Percentiles rank a stretch among this genome's conserved stretches.
These are phyloP conservation scores for Xylariales sp. DNA, from an alignment of 2,329 filamentous ascomycete genomes.

Conservation along the genomic window DNA sequence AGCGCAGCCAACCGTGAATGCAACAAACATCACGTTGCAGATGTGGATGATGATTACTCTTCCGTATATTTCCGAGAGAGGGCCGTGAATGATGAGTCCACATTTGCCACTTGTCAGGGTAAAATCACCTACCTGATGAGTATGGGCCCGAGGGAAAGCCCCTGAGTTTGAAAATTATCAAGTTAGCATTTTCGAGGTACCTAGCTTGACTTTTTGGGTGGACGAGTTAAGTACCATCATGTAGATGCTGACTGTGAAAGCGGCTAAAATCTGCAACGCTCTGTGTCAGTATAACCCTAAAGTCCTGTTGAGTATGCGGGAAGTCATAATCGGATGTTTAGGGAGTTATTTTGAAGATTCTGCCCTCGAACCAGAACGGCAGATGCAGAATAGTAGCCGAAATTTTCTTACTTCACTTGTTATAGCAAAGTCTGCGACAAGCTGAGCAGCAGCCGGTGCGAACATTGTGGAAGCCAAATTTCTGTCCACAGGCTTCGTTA, in stretches of 20 bases:
- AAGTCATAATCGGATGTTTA: no score
- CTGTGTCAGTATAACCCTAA: no score
- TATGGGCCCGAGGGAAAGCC: no score
- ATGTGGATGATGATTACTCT: constrained; percentile 45
- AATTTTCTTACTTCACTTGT: no score
- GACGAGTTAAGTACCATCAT: constrained; percentile 8
- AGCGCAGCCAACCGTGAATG: constrained; percentile 25
- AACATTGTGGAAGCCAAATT: constrained; percentile 12
- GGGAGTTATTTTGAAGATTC: no score
- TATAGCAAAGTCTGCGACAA: constrained; percentile 8
- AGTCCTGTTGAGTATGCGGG: no score
- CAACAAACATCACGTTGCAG: constrained; percentile 41
- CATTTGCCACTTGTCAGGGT: no score
- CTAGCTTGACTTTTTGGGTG: no score
- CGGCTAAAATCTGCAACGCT: background rate
- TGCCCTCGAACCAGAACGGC: background rate
- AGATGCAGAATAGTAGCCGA: no score
- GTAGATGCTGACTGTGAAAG: constrained; percentile 9
- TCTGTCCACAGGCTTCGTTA: background rate
- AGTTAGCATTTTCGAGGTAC: no score
- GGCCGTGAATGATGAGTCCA: constrained; percentile 55
- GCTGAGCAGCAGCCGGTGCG: constrained; percentile 6
- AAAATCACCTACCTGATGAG: no score
- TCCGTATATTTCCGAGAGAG: constrained; percentile 57
- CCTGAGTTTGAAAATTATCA: no score